These are phyloP conservation scores for Nadsonia fulvescens DNA, from an alignment of 805 yeast genomes.

Conservation along the genomic window DNA sequence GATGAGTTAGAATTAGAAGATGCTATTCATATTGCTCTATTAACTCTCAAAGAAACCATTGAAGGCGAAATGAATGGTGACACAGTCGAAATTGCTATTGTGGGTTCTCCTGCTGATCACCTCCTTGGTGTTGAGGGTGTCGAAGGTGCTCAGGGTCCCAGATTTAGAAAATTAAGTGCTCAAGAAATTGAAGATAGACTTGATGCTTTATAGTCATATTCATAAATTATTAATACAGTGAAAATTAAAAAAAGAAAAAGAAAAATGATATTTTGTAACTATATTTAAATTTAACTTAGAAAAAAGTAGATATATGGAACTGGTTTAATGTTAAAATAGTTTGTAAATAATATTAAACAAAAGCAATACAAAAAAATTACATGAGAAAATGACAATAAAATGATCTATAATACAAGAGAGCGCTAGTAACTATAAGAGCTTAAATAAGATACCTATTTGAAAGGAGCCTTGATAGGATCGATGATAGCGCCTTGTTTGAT, in stretches of 20 bases:
- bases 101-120: conserved; percentile 68
- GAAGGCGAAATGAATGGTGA: conserved; percentile 98
- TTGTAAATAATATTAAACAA: too few relatives aligned
- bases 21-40: conserved; percentile 88
- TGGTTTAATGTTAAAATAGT: too few relatives aligned
- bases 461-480: conserved; percentile 83
- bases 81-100: conserved; percentile 79
- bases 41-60: conserved; percentile 87
- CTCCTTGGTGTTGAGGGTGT: conserved; percentile 78
- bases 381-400: too few relatives aligned
- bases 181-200: conserved; percentile 93
- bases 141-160: conserved; percentile 60
- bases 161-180: conserved; percentile 66
- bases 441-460: too few relatives aligned
- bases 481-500: conserved; percentile 79
- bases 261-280: too few relatives aligned
- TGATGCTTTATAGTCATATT: conserved; percentile 75
- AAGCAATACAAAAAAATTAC: too few relatives aligned
- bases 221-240: too few relatives aligned
- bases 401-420: too few relatives aligned
- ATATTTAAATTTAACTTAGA: too few relatives aligned
- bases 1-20: conserved; percentile 94
- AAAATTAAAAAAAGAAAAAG: too few relatives aligned
- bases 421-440: too few relatives aligned
- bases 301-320: too few relatives aligned